phyloP scores from a whole-genome alignment of 2,329 filamentous ascomycete genomes.

The Microdochium paspali region DNA sequence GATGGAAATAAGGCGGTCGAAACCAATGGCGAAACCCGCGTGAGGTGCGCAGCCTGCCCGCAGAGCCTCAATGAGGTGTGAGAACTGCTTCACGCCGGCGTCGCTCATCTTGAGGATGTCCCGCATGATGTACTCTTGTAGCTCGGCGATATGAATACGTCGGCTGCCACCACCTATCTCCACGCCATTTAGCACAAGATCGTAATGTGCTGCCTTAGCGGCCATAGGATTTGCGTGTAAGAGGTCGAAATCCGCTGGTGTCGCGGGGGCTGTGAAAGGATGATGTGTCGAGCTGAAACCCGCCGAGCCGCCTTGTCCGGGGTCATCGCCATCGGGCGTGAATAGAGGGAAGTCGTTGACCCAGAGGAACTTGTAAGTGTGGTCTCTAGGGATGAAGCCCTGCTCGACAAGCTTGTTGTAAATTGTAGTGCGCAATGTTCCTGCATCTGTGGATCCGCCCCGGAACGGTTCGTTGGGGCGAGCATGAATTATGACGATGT shows the following conservation, averaged over 20 bases:
- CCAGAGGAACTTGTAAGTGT: conserved; percentile 67
- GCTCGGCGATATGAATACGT: conserved; percentile 75
- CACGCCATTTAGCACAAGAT: conserved; percentile 89
- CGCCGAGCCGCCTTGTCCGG: conserved; percentile 72
- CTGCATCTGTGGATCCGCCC: conserved; percentile 65
- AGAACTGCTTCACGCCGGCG: conserved; percentile 68
- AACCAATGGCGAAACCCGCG: conserved; percentile 85
- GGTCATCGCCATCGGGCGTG: conserved; percentile 48
- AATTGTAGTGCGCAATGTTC: conserved; percentile 61
- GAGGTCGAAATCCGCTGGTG: conserved; percentile 60
- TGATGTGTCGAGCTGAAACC: conserved; percentile 87
- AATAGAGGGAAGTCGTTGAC: conserved; percentile 89
- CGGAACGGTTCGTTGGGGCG: conserved; percentile 54
- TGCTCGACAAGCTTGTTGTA: conserved; percentile 60
- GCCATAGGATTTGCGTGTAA: conserved; percentile 62
- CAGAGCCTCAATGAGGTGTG: conserved; percentile 75
- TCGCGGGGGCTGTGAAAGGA: conserved; percentile 85
- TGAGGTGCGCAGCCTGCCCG: conserved; percentile 86
- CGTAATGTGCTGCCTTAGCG: conserved; percentile 82
- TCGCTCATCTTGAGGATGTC: conserved; percentile 73
- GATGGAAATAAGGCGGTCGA: conserved; percentile 76
- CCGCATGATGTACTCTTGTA: conserved; percentile 79
- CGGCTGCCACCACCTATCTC: conserved; percentile 90
- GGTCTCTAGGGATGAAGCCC: conserved; percentile 38
- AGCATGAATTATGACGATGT: conserved; percentile 75